Evolutionary conservation across 2,329 filamentous ascomycete genomes (phyloP).

Genomic region (Claviceps africana): DNA sequence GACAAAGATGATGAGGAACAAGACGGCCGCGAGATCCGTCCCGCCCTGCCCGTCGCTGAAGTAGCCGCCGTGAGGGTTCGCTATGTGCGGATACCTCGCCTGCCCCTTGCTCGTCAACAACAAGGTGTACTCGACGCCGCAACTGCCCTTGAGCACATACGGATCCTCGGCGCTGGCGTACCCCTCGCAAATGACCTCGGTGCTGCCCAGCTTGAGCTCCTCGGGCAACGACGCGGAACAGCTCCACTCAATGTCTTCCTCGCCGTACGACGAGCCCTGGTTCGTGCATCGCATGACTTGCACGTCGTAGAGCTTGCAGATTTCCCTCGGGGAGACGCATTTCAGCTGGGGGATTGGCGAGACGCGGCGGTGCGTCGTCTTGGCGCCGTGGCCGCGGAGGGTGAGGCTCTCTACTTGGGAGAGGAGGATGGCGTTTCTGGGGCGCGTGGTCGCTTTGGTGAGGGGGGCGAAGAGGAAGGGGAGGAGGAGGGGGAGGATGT

Average conservation of each 20-base stretch:
- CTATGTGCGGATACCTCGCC: conserved; percentile 48
- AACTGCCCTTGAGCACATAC: conserved; percentile 82
- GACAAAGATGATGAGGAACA: conserved; percentile 52
- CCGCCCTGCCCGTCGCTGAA: conserved; percentile 18
- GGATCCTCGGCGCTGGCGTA: conserved; percentile 64
- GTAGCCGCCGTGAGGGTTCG: conserved; percentile 22
- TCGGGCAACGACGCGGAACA: conserved; percentile 53
- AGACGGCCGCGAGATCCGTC: conserved; percentile 21
- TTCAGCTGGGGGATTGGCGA: conserved; percentile 62
- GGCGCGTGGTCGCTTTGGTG: conserved; percentile 15
- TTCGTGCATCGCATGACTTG: conserved; percentile 86
- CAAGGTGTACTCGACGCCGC: conserved; percentile 79
- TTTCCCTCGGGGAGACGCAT: conserved; percentile 52
- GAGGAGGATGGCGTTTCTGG: conserved; percentile 41
- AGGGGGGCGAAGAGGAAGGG: conserved; percentile 14
- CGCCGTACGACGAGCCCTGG: conserved; percentile 62
- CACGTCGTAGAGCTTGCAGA: conserved; percentile 57
- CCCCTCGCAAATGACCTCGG: conserved; percentile 87
- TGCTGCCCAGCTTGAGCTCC: conserved; percentile 59
- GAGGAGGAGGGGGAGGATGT: conserved; percentile 9
- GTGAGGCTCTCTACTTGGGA: conserved; percentile 63
- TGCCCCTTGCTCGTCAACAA: conserved; percentile 66
- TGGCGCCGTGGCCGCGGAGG: conserved; percentile 46
- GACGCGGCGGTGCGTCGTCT: conserved; percentile 65
- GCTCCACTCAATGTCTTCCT: conserved; percentile 80